These are phyloP conservation scores for Populus alba DNA, from an alignment of 345 rosid species.

Conservation along the genomic window DNA sequence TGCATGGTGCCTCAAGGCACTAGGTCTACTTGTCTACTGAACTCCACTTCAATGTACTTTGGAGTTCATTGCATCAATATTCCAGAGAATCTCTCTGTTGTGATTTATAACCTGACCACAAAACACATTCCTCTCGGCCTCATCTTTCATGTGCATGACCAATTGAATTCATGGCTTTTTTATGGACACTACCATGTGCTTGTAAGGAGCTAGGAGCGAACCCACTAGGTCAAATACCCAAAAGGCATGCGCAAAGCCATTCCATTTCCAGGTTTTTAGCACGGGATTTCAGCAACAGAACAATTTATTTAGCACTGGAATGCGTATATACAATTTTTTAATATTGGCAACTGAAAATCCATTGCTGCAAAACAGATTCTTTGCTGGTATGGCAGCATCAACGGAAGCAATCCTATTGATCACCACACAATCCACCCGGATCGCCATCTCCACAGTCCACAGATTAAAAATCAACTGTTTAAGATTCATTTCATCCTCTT, in stretches of 20 bases:
- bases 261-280: background rate
- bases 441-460: constrained; percentile 20
- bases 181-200: background rate
- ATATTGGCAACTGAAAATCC: no score
- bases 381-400: no score
- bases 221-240: background rate
- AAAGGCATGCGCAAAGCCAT: no score
- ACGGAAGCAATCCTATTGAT: background rate
- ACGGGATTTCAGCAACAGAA: no score
- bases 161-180: background rate
- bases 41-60: background rate
- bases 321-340: no score
- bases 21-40: no score
- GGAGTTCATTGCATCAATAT: background rate
- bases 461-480: constrained; percentile 1
- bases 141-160: background rate
- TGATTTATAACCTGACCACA: background rate
- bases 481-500: background rate
- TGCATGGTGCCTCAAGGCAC: background rate
- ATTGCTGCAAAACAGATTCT: no score
- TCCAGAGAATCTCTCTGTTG: background rate
- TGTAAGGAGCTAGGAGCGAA: background rate
- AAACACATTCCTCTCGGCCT: background rate
- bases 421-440: constrained; percentile 14
- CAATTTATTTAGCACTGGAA: no score